phyloP scores from a whole-genome alignment of 2,329 filamentous ascomycete species.

The Cladosporium velox region DNA sequence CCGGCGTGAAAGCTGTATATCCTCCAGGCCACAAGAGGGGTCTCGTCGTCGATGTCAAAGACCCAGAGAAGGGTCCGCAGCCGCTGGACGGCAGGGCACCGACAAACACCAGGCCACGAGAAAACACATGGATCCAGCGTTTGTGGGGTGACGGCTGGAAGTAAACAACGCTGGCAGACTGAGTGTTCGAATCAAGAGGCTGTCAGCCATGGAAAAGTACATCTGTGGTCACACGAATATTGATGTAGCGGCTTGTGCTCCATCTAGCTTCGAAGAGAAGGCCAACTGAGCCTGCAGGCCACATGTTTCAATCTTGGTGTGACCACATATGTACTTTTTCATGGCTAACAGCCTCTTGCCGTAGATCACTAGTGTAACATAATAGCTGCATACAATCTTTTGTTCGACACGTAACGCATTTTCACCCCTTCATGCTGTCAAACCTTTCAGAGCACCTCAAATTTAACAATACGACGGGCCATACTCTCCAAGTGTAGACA shows the following conservation, averaged over 20 bases:
- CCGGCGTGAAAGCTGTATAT: constrained; percentile 17
- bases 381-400: not conserved
- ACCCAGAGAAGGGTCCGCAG: constrained; percentile 35
- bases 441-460: not conserved
- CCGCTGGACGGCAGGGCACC: constrained; percentile 20
- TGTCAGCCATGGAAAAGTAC: not conserved
- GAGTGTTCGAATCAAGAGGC: not conserved
- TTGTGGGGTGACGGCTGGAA: constrained; percentile 35
- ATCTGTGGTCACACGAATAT: not conserved
- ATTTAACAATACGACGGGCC: not conserved
- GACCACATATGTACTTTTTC: not conserved
- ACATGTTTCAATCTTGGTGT: not conserved
- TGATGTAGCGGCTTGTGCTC: not conserved
- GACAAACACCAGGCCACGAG: constrained; percentile 21
- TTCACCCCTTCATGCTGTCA: not conserved
- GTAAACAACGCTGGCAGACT: constrained; percentile 1
- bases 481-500: not conserved
- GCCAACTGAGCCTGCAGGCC: not conserved
- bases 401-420: not conserved
- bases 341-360: not conserved
- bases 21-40: constrained; percentile 31
- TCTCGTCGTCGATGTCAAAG: constrained; percentile 29
- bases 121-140: constrained; percentile 26
- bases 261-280: not conserved
- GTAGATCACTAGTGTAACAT: not conserved